Base-by-base conservation (phyloP, 2,329 filamentous ascomycete species). In the Aschersonia sp. region DNA sequence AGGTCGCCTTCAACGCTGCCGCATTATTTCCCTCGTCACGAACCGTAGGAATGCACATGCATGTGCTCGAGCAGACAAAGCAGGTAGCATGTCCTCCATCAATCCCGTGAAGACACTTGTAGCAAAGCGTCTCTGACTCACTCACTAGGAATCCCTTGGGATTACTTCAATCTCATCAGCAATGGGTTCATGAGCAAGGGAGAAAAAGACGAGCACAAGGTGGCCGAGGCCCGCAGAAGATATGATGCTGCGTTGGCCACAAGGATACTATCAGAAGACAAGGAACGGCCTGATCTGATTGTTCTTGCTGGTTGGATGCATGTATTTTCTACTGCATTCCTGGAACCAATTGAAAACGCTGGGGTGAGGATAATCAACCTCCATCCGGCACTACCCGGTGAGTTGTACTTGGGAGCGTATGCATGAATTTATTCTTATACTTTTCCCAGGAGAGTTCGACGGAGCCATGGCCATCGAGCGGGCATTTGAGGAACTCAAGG, bases 291-390 rank as follows among this genome's bases (percentile, higher is more conserved):
- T 0, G 77, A 89, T 47, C 65, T 94, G 47, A 78, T 94, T 45
- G 83, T 92, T 5, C 84, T 89, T 55, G 83, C 85, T 5, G 88
- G 89, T 4, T 94, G 85, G 75, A 94, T 94, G 87, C 82, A 92
- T 62, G 83, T 94, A 48, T 75, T 94, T 45, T 80, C 80, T 0
- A 70, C 72, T 3, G 67, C 71, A 1, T 94, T 94, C 61, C 69
- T 94, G 42, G 72, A 75, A 5, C 85, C 86, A 1, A 60, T 94
- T 9, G 72, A 76, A 38, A 67, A 63, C 9, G 77, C 72, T 0
- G 74, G 74, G 0, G 71, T 92, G 40, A 75, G 72, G 30, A 80
- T 89, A 45, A 89, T 94, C 58, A 94, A 94, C 61, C 66, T 94
- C 41, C 88, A 94, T 59, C 88, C 87, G 2, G 80, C 83, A 3